Base-by-base conservation (phyloP, 495 filamentous ascomycete species). In the Hypoxylon intermedium region DNA sequence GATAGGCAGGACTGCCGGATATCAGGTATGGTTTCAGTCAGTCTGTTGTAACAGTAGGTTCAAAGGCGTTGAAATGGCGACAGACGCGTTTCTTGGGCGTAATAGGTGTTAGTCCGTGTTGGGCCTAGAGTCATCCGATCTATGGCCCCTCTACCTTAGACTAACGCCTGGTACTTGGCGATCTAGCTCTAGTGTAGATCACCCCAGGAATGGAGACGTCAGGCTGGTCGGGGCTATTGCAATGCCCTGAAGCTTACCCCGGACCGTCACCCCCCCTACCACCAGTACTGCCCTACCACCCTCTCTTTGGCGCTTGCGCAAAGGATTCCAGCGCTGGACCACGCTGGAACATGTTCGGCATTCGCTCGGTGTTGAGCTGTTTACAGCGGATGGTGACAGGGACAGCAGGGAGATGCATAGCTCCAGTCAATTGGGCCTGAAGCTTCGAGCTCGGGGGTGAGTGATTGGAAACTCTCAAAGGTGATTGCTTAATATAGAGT, bases 1-100 rank as follows among this genome's bases (percentile, higher is more conserved):
- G 36, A 58, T 49, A 64, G 60, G 60, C 53, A 58, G 60, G 60
- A 58, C 28, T 63, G n/a, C 48, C 44, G 45, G 26, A 13, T 4
- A 9, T 42, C 2, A 26, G 44, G 44, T 46, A 31, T 45, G 43
- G 58, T 60, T 54, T 60, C 50, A 51, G 38, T 31, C 41, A 30
- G 12, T n/a, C n/a, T n/a, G n/a, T n/a, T n/a, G n/a, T n/a, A 13
- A 23, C 30, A 20, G 38, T 45, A 57, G 30, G 44, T 7, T 21
- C 43, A 31, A 16, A 16, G 13, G 15, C n/a, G 20, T 11, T 52
- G 18, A 20, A 62, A n/a, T n/a, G 60, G 30, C 23, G 52, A 59
- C 31, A 51, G 24, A 31, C 9, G 24, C 23, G 16, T 15, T 28
- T 51, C 6, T 56, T 52, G 51, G 44, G 56, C 46, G 52, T 56